Percentiles rank a stretch among this genome's conserved stretches.
Evolutionary conservation across 2,329 filamentous ascomycete species (phyloP).

Genomic region (Onygenales sp.): DNA sequence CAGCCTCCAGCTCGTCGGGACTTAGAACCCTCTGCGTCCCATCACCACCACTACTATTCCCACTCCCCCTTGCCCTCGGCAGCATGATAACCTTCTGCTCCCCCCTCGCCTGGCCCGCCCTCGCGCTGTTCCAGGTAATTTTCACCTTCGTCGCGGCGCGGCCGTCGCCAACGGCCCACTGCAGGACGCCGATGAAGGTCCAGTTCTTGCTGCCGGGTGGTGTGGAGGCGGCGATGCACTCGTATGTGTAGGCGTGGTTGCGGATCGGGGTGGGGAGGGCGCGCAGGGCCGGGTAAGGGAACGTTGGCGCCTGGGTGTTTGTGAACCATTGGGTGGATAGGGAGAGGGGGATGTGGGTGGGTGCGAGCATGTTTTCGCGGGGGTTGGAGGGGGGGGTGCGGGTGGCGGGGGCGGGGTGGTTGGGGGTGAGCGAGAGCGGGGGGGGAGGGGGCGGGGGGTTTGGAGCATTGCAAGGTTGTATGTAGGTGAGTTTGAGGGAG

Average conservation of each 20-base stretch:
- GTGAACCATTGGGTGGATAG: conserved; percentile 23
- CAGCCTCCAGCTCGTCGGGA: conserved; percentile 13
- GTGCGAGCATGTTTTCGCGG: too few relatives aligned
- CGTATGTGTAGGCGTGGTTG: conserved; percentile 10
- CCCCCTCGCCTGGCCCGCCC: conserved; percentile 21
- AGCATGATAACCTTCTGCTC: conserved; percentile 21
- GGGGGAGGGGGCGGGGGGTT: too few relatives aligned
- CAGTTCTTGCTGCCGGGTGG: background rate
- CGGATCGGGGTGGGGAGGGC: conserved; percentile 3
- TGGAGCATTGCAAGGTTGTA: too few relatives aligned
- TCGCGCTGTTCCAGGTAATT: conserved; percentile 25
- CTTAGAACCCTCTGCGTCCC: conserved; percentile 9
- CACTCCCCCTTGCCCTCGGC: background rate
- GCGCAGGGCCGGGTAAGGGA: conserved; percentile 12
- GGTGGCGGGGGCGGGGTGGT: background rate
- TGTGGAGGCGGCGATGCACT: conserved; percentile 10
- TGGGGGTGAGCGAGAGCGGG: background rate
- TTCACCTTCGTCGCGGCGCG: conserved; percentile 22
- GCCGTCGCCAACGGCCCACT: conserved; percentile 20
- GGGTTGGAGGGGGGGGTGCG: background rate
- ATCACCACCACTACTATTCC: conserved; percentile 9
- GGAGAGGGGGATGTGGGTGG: conserved; percentile 17
- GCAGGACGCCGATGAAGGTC: conserved; percentile 21
- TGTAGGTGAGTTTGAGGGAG: too few relatives aligned
- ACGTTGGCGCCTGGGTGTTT: conserved; percentile 13